Base-by-base conservation (phyloP, 768 basidiomycete species). In the Suillus ampliporus region DNA sequence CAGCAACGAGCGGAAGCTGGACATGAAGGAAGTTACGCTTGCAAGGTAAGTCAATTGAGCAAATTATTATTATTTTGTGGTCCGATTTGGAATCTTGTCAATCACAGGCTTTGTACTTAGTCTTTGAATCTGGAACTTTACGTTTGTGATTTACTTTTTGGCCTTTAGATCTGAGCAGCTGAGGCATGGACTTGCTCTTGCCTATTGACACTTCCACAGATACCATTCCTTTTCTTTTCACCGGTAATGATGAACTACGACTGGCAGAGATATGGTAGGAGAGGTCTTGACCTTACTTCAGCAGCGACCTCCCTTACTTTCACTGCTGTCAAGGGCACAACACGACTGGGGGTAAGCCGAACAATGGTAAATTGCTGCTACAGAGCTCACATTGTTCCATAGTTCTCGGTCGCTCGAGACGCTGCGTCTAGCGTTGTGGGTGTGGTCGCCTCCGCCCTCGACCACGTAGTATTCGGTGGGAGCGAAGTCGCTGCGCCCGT, bases 331-430 rank as follows among this genome's bases (percentile, higher is more conserved):
- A 92, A 90, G 74, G 76, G 77, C 17, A 82, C 86, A 38, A 93
- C 92, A 13, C 84, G 83, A 63, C 77, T 93, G 59, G 89, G 89
- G 62, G 91, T 92, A 73, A 63, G 85, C 80, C 41, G n/a, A 65
- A 38, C 15, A 51, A 44, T 66, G 62, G 40, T 61, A 52, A 35
- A 28, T 44, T 28, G 34, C 14, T 54, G 15, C 52, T 71, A 10
- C 68, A n/a, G 38, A 38, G 19, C 34, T 51, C 38, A 51, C n/a
- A 13, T n/a, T 52, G 23, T 38, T 44, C 50, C 43, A 21, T 59
- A 92, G 90, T 94, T 94, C 70, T 82, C 86, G 35, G 79, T 92
- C 34, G 86, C 87, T 50, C 82, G 90, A 40, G 83, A 81, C 6
- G 73, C 93, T 37, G 84, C 87, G 0, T 81, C 84, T 4, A 81